Evolutionary conservation across 2,329 filamentous ascomycete species (phyloP).

Genomic region (Fusarium mangiferae): DNA sequence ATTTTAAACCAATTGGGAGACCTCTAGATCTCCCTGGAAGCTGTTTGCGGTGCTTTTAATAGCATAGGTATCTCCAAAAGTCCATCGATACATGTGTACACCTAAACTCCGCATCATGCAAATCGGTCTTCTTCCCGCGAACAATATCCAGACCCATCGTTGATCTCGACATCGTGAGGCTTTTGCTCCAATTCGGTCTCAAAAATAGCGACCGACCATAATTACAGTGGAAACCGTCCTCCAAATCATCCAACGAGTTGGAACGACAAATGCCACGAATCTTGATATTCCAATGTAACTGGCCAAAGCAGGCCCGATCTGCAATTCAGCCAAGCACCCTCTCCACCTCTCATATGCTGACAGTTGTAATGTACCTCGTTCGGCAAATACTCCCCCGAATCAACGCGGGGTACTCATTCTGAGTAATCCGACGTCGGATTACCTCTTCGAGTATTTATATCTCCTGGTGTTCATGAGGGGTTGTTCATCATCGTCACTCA

Average conservation of each 20-base stretch:
- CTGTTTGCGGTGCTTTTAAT: fast-evolving
- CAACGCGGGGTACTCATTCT: slow-evolving; percentile 16
- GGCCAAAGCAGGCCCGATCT: slow-evolving; percentile 13
- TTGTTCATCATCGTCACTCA: too few species aligned
- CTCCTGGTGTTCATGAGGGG: not conserved
- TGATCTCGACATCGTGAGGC: not conserved
- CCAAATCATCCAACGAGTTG: not conserved
- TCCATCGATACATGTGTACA: fast-evolving
- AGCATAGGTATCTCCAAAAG: too few species aligned
- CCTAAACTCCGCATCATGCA: not conserved
- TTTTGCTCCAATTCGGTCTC: not conserved
- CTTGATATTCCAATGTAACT: slow-evolving; percentile 10
- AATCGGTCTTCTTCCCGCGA: not conserved
- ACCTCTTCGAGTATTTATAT: slow-evolving; percentile 11
- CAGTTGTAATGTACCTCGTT: slow-evolving; percentile 5
- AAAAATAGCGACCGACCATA: not conserved
- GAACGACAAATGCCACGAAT: slow-evolving; percentile 1
- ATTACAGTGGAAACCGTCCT: slow-evolving; percentile 1
- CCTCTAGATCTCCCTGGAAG: fast-evolving
- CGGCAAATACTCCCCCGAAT: slow-evolving; percentile 20
- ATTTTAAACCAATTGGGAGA: not conserved
- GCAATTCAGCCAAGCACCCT: slow-evolving; percentile 18
- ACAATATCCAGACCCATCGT: not conserved
- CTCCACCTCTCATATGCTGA: slow-evolving; percentile 20
- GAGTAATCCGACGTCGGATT: slow-evolving; percentile 11